Evolutionary conservation across 441 rosid species (phyloP), one percentile per base, ranked within the genome.

Genomic region (Croton laevigatus): DNA sequence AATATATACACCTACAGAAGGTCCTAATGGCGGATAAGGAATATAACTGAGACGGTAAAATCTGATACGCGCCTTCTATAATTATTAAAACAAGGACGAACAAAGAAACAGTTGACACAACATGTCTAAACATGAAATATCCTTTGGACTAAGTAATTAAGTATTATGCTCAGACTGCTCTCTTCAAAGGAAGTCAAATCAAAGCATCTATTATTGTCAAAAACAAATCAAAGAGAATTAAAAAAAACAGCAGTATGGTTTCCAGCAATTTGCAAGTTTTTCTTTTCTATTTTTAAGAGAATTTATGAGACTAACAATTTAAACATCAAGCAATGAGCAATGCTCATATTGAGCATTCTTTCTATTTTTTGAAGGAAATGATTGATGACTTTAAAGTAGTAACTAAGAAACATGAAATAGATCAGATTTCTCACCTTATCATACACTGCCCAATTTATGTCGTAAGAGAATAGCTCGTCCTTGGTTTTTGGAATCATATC

Each of bases 401-500:
- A 65, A 20, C 17, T 10, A 42, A 59, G 66, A 48, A 62, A 36
- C 37, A 75, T 8, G 37, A 53, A 54, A 0, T 10, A 51, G 17
- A 60, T 48, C 58, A 46, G 55, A 73, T 42, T 73, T 71, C 80
- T 73, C 80, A 95, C 99, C 90, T 89, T 76, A 81, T 93, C 99
- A 78, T 89, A 93, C 74, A 90, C 86, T 52, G 83, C 78, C 99
- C 98, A 95, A 78, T 95, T 95, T 73, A 93, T 91, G 80, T 95
- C 97, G 53, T 86, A 88, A 3, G 93, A 86, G 79, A 95, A 95
- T 66, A 93, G 81, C 76, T 91, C 99, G 69, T 93, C 97, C 94
- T 95, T 95, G 44, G 97, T 95, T 82, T 91, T 91, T 13, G 99
- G 98, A 74, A 93, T 95, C 89, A 91, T 93, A 85, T 95, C 99